Evolutionary conservation across 257 asterid genomes (phyloP).

Genomic region (Phtheirospermum japonicum): DNA sequence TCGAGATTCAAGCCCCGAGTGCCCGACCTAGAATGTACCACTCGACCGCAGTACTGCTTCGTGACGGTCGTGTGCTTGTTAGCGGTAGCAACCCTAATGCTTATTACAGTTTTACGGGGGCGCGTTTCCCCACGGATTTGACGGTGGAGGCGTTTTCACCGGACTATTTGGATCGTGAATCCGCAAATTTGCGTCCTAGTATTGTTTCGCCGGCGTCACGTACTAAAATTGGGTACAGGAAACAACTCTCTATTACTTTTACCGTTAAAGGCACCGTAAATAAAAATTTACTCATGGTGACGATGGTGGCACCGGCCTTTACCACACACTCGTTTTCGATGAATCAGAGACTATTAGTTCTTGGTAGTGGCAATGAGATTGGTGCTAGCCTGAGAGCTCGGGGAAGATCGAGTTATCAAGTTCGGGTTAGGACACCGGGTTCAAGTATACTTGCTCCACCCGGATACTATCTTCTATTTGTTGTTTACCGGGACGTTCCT

Average conservation of each 20-base stretch:
- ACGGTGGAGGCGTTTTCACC: slow-evolving; percentile 47
- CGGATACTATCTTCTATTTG: slow-evolving; percentile 26
- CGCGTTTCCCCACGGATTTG: slow-evolving; percentile 40
- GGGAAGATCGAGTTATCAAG: slow-evolving; percentile 19
- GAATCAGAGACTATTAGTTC: slow-evolving; percentile 45
- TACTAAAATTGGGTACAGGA: slow-evolving; percentile 23
- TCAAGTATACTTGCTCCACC: slow-evolving; percentile 1
- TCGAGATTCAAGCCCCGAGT: slow-evolving; percentile 33
- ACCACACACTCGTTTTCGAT: slow-evolving; percentile 47
- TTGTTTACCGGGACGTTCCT: slow-evolving; percentile 21
- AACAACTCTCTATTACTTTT: slow-evolving; percentile 24
- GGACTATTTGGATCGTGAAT: slow-evolving; percentile 24
- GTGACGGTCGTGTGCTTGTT: slow-evolving; percentile 46
- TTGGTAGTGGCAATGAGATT: slow-evolving; percentile 6
- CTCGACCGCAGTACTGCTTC: slow-evolving; percentile 41
- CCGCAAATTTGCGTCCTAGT: slow-evolving; percentile 25
- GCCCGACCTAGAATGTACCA: slow-evolving; percentile 48
- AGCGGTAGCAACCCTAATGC: slow-evolving; percentile 47
- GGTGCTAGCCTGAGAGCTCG: neutral
- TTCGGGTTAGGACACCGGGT: slow-evolving; percentile 11
- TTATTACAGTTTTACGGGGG: slow-evolving; percentile 31
- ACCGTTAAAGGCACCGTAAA: slow-evolving; percentile 18
- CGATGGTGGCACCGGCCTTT: slow-evolving; percentile 44
- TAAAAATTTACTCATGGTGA: slow-evolving; percentile 20
- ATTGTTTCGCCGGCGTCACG: slow-evolving; percentile 35